Conservation (phyloP, 2,329 filamentous ascomycete genomes). For the Neofusicoccum ribis region DNA sequence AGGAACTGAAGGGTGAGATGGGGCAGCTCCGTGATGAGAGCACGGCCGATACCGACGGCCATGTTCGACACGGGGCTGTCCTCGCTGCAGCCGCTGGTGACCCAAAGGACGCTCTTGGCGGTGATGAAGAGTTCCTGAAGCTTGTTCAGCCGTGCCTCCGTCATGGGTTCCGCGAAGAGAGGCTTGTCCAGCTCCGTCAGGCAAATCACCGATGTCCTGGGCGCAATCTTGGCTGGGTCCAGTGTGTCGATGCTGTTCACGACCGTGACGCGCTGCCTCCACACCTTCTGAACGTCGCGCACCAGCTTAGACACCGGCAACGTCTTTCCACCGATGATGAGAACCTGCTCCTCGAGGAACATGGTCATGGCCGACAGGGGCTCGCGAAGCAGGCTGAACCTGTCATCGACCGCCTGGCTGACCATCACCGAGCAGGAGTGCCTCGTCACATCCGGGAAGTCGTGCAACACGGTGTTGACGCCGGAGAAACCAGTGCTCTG, state of each 20-base stretch:
- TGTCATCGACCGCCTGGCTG: slow-evolving; percentile 24
- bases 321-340: neutral
- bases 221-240: neutral
- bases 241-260: neutral
- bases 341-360: neutral
- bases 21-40: slow-evolving; percentile 22
- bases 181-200: slow-evolving; percentile 4
- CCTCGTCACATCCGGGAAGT: neutral
- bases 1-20: slow-evolving; percentile 26
- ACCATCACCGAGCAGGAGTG: slow-evolving; percentile 20
- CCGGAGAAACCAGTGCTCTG: neutral
- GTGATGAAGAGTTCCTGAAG: neutral
- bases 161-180: neutral
- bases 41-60: slow-evolving; percentile 24
- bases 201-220: neutral
- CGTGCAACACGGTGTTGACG: neutral
- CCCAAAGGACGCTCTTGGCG: neutral
- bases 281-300: neutral
- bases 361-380: slow-evolving; percentile 13
- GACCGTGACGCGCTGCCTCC: neutral
- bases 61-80: neutral
- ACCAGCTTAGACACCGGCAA: slow-evolving; percentile 1
- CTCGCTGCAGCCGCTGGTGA: neutral
- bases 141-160: neutral
- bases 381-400: slow-evolving; percentile 20